Conservation (phyloP, 2,329 filamentous ascomycete species). For the Fusarium newnesense region DNA sequence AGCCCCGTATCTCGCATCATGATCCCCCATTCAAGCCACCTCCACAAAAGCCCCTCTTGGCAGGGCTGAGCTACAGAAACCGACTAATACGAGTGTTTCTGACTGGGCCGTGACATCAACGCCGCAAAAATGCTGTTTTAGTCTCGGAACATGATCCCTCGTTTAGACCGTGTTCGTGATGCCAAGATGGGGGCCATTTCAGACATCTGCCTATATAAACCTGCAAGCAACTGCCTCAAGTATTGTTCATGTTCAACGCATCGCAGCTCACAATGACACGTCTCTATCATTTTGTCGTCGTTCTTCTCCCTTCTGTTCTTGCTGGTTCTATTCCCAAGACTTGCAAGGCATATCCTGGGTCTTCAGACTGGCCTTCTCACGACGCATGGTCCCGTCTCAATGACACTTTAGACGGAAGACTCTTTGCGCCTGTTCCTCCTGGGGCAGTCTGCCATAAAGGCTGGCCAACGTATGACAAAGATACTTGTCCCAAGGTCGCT, state of each 20-base stretch:
- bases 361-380: conserved; percentile 58
- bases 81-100: conserved; percentile 29
- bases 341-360: conserved; percentile 61
- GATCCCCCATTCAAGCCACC: conserved; percentile 11
- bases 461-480: conserved; percentile 41
- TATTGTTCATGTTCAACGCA: rapidly evolving
- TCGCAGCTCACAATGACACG: conserved; percentile 14
- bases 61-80: conserved; percentile 24
- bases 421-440: conserved; percentile 55
- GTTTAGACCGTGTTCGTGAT: neutral
- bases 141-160: conserved; percentile 34
- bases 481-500: conserved; percentile 44
- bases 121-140: neutral
- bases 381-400: conserved; percentile 59
- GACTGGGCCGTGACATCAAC: neutral
- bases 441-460: conserved; percentile 45
- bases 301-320: neutral
- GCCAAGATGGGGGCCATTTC: neutral
- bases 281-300: neutral
- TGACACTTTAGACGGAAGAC: conserved; percentile 53
- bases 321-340: neutral
- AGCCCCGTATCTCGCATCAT: conserved; percentile 14
- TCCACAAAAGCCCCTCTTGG: conserved; percentile 14
- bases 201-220: conserved; percentile 12
- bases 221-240: rapidly evolving